Conservation (phyloP, 2,329 filamentous ascomycete species). For the Trichoderma sp. region DNA sequence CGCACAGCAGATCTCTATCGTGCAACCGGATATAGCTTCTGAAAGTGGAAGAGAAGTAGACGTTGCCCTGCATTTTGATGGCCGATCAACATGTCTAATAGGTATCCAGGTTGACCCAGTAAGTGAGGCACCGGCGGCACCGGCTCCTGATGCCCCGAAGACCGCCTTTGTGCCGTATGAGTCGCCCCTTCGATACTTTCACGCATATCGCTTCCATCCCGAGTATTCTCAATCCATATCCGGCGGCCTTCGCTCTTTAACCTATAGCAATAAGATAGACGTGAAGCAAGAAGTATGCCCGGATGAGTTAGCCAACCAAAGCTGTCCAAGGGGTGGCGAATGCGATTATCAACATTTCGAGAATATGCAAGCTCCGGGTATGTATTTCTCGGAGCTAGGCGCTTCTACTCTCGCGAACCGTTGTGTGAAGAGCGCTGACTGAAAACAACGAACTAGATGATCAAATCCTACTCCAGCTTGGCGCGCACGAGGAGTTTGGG, state of each 20-base stretch:
- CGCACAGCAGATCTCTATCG: slow-evolving; percentile 38
- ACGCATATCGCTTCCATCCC: slow-evolving; percentile 87
- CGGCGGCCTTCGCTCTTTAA: slow-evolving; percentile 83
- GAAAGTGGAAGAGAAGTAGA: slow-evolving; percentile 48
- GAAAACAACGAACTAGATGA: slow-evolving; percentile 57
- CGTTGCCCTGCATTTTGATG: slow-evolving; percentile 9
- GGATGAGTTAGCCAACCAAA: slow-evolving; percentile 68
- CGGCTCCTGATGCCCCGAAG: slow-evolving; percentile 18
- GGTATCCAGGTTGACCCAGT: slow-evolving; percentile 28
- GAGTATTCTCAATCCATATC: slow-evolving; percentile 67
- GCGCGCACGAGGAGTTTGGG: slow-evolving; percentile 64
- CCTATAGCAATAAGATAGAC: slow-evolving; percentile 91
- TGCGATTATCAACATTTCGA: slow-evolving; percentile 81
- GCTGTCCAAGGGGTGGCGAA: slow-evolving; percentile 68
- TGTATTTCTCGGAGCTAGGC: slow-evolving; percentile 32
- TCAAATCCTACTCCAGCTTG: slow-evolving; percentile 71
- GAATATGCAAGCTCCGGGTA: slow-evolving; percentile 43
- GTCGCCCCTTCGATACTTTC: slow-evolving; percentile 80
- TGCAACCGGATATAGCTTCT: slow-evolving; percentile 30
- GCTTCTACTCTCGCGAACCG: slow-evolving; percentile 20
- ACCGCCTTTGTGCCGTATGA: slow-evolving; percentile 64
- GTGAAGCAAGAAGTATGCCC: slow-evolving; percentile 72
- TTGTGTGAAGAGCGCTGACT: slow-evolving; percentile 52
- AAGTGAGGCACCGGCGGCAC: slow-evolving; percentile 1
- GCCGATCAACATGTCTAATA: slow-evolving; percentile 28